Evolutionary conservation across 1,139 yeast genomes (phyloP), one percentile per base, ranked within the genome.

Genomic region (Diutina sp.): DNA sequence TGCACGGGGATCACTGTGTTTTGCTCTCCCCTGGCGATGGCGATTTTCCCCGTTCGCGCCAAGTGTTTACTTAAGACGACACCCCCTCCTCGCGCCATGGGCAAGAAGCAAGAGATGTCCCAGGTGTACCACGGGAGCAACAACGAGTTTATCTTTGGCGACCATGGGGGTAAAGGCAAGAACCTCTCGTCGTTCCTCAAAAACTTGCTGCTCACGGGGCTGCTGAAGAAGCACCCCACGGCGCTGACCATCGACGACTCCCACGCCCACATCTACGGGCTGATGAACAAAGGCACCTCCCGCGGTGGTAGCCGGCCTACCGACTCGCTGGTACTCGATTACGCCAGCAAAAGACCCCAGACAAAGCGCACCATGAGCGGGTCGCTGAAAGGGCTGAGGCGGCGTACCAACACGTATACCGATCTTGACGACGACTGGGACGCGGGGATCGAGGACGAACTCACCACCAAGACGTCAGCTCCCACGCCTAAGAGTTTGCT

Each of bases 371-470:
- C 45, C 9, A 18, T 30, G 8, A 30, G 41, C 8, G 41, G 44
- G 11, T 38, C 53, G 41, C 53, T 16, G 44, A 50, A 50, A 29
- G 11, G n/a, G 7, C 44, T n/a, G 25, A 9, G 28, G 11, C 44
- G 44, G 3, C 41, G 8, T 6, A 16, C 32, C 7, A 32, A 35
- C 16, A 14, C 35, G 57, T 83, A 82, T 62, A 71, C 79, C 25
- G 96, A 88, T 65, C 69, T 84, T 55, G 97, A 90, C 66, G 96
- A 87, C 64, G 97, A 90, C 68, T 90, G 97, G 97, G 91, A 90
- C 66, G 95, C 96, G 4, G 87, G 84, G 47, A 76, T 90, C 53
- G 90, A 86, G 60, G 86, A 76, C 61, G 72, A 28, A 3, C 28
- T 50, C 41, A 9, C 28, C 28, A 25, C 53, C 12, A 32, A 8